phyloP scores from a whole-genome alignment of 177 flowering plant genomes.

The Vitis hybrid region DNA sequence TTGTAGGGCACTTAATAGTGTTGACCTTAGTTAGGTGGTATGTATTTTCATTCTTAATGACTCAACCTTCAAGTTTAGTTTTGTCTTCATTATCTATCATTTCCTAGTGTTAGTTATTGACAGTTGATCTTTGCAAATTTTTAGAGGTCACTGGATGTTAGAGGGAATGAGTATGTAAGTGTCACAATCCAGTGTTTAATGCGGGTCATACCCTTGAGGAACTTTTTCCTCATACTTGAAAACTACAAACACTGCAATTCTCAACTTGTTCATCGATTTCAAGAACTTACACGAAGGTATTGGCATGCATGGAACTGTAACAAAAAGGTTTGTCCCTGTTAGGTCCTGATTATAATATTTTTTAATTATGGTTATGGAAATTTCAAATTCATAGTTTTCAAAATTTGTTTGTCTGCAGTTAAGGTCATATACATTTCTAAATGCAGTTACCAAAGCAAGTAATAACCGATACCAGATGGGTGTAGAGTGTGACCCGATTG shows the following conservation, averaged over 20 bases:
- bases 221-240: conserved; percentile 61
- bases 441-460: conserved; percentile 96
- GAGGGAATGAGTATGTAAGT: neutral
- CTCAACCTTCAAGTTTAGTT: too few species aligned
- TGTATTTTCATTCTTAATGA: neutral
- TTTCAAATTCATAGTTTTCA: neutral
- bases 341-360: too few species aligned
- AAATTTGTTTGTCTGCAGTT: conserved; percentile 44
- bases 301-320: conserved; percentile 97
- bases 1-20: too few species aligned
- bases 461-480: conserved; percentile 86
- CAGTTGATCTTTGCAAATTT: neutral
- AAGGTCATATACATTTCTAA: conserved; percentile 95
- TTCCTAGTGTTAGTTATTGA: neutral
- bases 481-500: conserved; percentile 91
- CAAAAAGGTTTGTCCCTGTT: conserved; percentile 70
- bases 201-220: too few species aligned
- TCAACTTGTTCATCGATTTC: conserved; percentile 92
- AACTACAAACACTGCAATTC: conserved; percentile 83
- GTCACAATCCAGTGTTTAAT: too few species aligned
- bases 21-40: conserved; percentile 22
- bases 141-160: too few species aligned
- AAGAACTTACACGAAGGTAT: conserved; percentile 89
- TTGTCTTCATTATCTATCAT: too few species aligned
- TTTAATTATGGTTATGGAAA: neutral